Conservation (phyloP, 1,284 basidiomycete species). For the Polyporus tsugae region DNA sequence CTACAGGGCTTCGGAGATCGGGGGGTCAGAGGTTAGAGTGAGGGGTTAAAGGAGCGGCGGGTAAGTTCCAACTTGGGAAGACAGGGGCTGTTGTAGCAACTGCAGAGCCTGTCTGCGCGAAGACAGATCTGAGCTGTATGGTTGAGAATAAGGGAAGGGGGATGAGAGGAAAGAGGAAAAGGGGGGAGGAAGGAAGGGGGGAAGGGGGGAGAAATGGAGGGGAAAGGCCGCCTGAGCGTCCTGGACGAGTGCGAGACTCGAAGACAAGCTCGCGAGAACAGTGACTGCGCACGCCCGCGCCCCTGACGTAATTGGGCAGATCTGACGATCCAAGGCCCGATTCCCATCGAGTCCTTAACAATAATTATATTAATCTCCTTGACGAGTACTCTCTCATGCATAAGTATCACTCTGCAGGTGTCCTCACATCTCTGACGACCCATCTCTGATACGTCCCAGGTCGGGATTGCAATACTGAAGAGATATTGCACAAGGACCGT, state of each 20-base stretch:
- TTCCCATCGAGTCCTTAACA: background rate
- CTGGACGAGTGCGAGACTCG: constrained; percentile 19
- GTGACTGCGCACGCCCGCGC: constrained; percentile 17
- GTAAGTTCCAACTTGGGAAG: constrained; percentile 7
- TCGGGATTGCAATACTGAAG: background rate
- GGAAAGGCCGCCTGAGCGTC: constrained; percentile 13
- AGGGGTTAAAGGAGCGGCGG: constrained; percentile 25
- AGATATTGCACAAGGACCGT: background rate
- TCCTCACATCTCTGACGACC: constrained; percentile 25
- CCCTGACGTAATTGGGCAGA: constrained; percentile 2
- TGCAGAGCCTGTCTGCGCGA: constrained; percentile 33
- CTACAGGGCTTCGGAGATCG: constrained; percentile 4
- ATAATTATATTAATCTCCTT: too few species aligned
- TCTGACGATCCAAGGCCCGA: background rate
- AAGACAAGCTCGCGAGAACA: constrained; percentile 1
- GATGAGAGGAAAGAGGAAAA: constrained; percentile 1
- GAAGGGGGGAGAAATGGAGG: background rate
- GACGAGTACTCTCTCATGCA: background rate
- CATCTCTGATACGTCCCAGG: constrained; percentile 14
- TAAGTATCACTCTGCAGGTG: background rate
- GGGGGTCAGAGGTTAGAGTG: background rate
- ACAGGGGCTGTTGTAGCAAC: constrained; percentile 19
- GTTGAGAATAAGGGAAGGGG: constrained; percentile 16
- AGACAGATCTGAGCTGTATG: constrained; percentile 28
- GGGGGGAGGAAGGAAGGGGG: too few species aligned